These are phyloP conservation scores for Trichocladium uniseriatum DNA, from an alignment of 495 filamentous ascomycete species.

Conservation along the genomic window DNA sequence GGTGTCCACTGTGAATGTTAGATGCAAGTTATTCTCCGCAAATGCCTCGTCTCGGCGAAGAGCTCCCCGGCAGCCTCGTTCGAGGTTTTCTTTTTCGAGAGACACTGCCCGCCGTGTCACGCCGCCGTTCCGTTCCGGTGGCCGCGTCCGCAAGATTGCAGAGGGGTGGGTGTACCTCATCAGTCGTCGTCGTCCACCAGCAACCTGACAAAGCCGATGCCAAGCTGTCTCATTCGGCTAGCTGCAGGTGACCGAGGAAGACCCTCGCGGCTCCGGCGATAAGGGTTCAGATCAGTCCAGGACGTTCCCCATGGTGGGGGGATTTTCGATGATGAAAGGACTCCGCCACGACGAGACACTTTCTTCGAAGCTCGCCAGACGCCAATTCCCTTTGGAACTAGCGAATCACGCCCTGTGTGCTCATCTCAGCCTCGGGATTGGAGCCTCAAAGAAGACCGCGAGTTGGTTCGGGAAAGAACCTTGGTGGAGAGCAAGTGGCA, in stretches of 20 bases:
- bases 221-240: neutral
- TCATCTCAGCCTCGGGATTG: neutral
- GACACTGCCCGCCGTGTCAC: too few species aligned
- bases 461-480: neutral
- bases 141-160: neutral
- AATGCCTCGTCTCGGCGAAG: too few species aligned
- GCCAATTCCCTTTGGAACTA: too few species aligned
- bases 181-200: too few species aligned
- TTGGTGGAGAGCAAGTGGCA: neutral
- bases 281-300: neutral
- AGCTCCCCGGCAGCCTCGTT: too few species aligned
- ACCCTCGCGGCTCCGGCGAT: constrained; percentile 1
- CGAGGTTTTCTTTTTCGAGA: too few species aligned
- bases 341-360: neutral
- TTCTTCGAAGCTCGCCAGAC: too few species aligned
- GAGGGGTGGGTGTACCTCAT: too few species aligned
- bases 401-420: neutral
- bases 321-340: neutral
- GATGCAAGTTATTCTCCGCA: too few species aligned
- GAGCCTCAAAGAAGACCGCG: neutral
- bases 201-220: neutral
- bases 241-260: neutral
- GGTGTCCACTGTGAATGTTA: too few species aligned
- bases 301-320: neutral
- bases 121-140: neutral